Conservation (phyloP, 2,329 filamentous ascomycete genomes). For the Aspergillus cejpii region DNA sequence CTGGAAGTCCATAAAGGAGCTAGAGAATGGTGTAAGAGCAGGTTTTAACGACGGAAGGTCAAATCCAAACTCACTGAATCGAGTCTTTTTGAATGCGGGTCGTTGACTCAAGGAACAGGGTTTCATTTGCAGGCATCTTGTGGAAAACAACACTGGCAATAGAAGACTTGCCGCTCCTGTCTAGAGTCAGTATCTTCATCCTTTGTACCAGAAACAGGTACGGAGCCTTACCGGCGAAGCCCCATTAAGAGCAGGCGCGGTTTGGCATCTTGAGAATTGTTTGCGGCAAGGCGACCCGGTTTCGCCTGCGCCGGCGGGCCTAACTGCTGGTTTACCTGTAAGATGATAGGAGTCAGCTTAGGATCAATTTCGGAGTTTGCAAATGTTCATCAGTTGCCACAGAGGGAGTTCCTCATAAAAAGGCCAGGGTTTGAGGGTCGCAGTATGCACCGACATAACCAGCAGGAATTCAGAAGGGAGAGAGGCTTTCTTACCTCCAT, state of each 20-base stretch:
- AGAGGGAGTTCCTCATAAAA: neutral
- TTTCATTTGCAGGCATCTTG: constrained; percentile 93
- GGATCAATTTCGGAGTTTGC: constrained; percentile 21
- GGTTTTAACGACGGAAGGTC: neutral
- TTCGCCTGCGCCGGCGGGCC: constrained; percentile 23
- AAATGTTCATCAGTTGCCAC: neutral
- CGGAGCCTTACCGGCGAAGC: constrained; percentile 65
- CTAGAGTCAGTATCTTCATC: constrained; percentile 14
- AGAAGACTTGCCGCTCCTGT: constrained; percentile 92
- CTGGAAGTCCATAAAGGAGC: constrained; percentile 98
- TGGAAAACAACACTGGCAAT: constrained; percentile 99
- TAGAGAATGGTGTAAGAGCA: constrained; percentile 33
- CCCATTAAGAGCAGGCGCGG: constrained; percentile 91
- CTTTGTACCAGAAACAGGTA: neutral
- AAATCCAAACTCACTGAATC: constrained; percentile 66
- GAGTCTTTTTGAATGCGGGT: constrained; percentile 90
- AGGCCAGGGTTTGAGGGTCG: neutral
- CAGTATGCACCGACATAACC: neutral
- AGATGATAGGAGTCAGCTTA: constrained; percentile 33
- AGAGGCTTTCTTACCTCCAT: neutral
- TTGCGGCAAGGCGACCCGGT: constrained; percentile 24
- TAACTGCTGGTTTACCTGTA: constrained; percentile 29
- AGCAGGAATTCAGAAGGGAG: neutral
- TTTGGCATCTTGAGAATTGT: constrained; percentile 56
- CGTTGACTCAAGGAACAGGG: constrained; percentile 90